Evolutionary conservation across 768 basidiomycete species (phyloP).

Genomic region (Cantharellus anzutake): DNA sequence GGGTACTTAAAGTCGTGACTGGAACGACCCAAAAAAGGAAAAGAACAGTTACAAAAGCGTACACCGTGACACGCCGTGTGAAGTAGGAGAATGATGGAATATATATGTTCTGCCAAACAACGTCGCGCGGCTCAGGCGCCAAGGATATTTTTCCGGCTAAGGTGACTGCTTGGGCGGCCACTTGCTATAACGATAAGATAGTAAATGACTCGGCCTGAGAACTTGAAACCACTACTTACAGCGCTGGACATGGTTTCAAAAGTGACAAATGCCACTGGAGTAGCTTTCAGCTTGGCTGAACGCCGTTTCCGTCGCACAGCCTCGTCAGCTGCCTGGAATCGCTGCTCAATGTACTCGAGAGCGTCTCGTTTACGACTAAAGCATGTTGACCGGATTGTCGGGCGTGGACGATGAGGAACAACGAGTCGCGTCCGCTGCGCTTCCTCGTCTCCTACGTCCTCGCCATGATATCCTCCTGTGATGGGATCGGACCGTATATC

Average conservation of each 20-base stretch:
- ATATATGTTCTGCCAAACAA: constrained; percentile 84
- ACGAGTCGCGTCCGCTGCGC: constrained; percentile 39
- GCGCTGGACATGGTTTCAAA: constrained; percentile 92
- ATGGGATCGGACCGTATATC: constrained; percentile 18
- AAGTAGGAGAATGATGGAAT: constrained; percentile 37
- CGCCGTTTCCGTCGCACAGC: constrained; percentile 55
- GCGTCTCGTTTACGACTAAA: constrained; percentile 69
- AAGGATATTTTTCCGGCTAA: constrained; percentile 45
- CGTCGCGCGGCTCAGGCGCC: constrained; percentile 89
- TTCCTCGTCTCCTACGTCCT: constrained; percentile 30
- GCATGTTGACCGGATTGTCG: constrained; percentile 53
- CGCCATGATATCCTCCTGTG: constrained; percentile 16
- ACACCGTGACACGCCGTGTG: constrained; percentile 52
- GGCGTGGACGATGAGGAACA: constrained; percentile 54
- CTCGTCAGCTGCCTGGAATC: constrained; percentile 70
- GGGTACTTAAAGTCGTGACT: constrained; percentile 64
- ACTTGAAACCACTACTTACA: constrained; percentile 26
- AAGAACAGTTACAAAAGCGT: constrained; percentile 46
- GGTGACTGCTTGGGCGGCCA: constrained; percentile 67
- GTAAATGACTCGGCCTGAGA: background rate
- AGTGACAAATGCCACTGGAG: constrained; percentile 81
- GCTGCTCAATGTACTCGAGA: constrained; percentile 65
- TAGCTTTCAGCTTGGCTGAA: constrained; percentile 58
- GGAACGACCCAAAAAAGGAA: constrained; percentile 89
- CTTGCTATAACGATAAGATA: constrained; percentile 34